Conservation (phyloP, 1,284 basidiomycete genomes). For the Pascua guehoae region DNA sequence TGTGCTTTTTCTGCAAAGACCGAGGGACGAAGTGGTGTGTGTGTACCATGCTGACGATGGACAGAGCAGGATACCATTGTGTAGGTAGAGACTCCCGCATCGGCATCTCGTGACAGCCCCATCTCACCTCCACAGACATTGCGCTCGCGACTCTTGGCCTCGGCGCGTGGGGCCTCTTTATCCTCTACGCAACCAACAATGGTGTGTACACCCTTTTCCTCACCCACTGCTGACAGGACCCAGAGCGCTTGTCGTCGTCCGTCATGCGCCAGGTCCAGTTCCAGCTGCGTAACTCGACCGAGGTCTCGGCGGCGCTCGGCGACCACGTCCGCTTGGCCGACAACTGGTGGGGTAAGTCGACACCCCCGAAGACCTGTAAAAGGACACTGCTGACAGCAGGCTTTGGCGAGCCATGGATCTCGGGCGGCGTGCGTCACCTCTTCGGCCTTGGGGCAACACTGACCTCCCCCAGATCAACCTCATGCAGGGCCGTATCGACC, state of each 20-base stretch:
- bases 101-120: not conserved
- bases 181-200: conserved; percentile 48
- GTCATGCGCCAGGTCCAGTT: conserved; percentile 45
- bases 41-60: not conserved
- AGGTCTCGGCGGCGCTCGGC: conserved; percentile 39
- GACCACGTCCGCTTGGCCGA: conserved; percentile 37
- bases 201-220: conserved; percentile 22
- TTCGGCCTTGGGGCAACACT: not conserved
- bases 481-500: conserved; percentile 49
- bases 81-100: conserved; percentile 25
- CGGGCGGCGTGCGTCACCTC: conserved; percentile 36
- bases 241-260: conserved; percentile 47
- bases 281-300: conserved; percentile 44
- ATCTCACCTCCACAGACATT: conserved; percentile 26
- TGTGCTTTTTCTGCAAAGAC: not conserved
- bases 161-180: conserved; percentile 42
- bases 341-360: conserved; percentile 45
- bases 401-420: conserved; percentile 49
- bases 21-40: not conserved
- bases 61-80: conserved; percentile 36
- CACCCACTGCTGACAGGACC: not conserved
- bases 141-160: conserved; percentile 35
- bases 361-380: too few relatives aligned
- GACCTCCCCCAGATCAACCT: conserved; percentile 42
- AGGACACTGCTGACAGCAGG: conserved; percentile 22